Evolutionary conservation across 768 basidiomycete genomes (phyloP).

Genomic region (Pleurotus eryngii): DNA sequence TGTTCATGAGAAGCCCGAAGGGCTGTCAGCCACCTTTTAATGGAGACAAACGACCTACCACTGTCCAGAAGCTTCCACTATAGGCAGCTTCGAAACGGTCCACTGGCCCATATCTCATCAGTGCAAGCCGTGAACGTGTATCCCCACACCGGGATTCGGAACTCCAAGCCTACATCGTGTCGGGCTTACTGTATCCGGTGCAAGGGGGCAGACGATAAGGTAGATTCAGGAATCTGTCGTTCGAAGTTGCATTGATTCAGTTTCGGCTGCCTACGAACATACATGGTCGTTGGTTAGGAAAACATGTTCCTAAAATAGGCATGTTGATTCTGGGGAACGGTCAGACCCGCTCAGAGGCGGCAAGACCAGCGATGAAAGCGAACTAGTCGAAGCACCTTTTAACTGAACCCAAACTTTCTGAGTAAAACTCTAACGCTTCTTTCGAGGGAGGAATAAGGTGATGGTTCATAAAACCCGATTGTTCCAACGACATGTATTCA

Average conservation of each 20-base stretch:
- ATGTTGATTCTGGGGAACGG: slow-evolving; percentile 1
- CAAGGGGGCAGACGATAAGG: slow-evolving; percentile 55
- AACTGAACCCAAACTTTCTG: background rate
- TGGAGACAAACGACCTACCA: slow-evolving; percentile 6
- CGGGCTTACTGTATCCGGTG: slow-evolving; percentile 52
- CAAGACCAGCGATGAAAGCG: background rate
- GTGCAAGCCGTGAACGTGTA: slow-evolving; percentile 50
- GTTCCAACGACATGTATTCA: background rate
- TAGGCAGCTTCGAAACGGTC: slow-evolving; percentile 55
- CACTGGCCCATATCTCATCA: slow-evolving; percentile 39
- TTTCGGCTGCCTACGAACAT: background rate
- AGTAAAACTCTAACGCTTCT: slow-evolving; percentile 3
- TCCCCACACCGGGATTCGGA: slow-evolving; percentile 62
- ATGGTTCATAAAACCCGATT: background rate
- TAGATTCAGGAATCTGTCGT: slow-evolving; percentile 23
- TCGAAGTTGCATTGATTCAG: background rate
- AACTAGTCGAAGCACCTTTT: background rate
- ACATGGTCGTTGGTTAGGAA: background rate
- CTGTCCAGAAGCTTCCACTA: slow-evolving; percentile 32
- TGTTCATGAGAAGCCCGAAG: background rate
- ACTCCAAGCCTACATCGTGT: slow-evolving; percentile 69
- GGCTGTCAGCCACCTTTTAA: slow-evolving; percentile 7
- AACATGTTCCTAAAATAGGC: background rate
- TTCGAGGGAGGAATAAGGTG: background rate
- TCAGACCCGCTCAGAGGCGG: background rate